Evolutionary conservation across 2,329 filamentous ascomycete species (phyloP).

Genomic region (Biscogniauxia marginata): DNA sequence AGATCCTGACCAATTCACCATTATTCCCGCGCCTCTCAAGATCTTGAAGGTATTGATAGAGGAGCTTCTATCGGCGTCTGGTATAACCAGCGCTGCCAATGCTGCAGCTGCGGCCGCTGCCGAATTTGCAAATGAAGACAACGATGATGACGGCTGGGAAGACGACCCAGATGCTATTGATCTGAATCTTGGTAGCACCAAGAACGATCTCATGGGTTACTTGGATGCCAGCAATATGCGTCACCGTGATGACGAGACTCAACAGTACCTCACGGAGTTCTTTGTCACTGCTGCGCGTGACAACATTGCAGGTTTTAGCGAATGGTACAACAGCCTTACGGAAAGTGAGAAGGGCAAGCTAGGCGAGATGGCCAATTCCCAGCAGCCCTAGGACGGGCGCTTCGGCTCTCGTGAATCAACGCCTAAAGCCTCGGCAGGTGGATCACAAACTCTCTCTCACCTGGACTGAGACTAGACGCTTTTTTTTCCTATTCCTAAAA

Average conservation of each 20-base stretch:
- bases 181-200: constrained; percentile 66
- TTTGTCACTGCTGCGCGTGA: constrained; percentile 63
- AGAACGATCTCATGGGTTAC: constrained; percentile 78
- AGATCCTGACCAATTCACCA: constrained; percentile 88
- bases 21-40: constrained; percentile 85
- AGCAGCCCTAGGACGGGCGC: constrained; percentile 15
- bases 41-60: constrained; percentile 95
- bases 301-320: constrained; percentile 54
- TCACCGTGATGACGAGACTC: constrained; percentile 85
- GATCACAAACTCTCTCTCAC: too few relatives aligned
- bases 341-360: constrained; percentile 57
- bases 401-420: not conserved
- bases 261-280: constrained; percentile 79
- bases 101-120: constrained; percentile 61
- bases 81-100: constrained; percentile 57
- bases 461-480: not conserved
- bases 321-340: constrained; percentile 56
- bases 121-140: constrained; percentile 58
- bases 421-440: not conserved
- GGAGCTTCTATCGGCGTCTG: constrained; percentile 80
- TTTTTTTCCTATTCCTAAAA: not conserved
- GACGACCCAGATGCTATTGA: constrained; percentile 77
- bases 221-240: constrained; percentile 60
- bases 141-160: constrained; percentile 84
- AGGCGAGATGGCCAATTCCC: constrained; percentile 46